Conservation (phyloP, 495 filamentous ascomycete genomes). For the Thermochaetoides thermophila region DNA sequence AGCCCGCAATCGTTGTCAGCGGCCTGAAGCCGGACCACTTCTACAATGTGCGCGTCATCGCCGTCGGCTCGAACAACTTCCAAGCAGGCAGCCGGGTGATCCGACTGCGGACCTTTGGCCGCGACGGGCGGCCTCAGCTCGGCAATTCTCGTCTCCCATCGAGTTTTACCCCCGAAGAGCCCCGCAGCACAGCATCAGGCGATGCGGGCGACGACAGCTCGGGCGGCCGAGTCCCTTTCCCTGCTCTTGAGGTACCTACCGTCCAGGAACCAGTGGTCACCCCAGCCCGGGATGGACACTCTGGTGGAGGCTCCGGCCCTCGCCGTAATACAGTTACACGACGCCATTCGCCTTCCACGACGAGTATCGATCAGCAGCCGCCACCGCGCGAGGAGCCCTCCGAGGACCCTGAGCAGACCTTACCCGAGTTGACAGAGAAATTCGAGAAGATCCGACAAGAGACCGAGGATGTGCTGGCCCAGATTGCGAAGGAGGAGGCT, state of each 20-base stretch:
- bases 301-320: conserved; percentile 35
- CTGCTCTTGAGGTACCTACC: conserved; percentile 40
- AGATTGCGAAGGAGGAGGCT: conserved; percentile 47
- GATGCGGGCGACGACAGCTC: conserved; percentile 26
- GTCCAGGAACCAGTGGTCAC: conserved; percentile 34
- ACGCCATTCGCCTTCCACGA: conserved; percentile 59
- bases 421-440: conserved; percentile 48
- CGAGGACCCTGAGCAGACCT: conserved; percentile 27
- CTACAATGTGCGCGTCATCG: conserved; percentile 84
- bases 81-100: conserved; percentile 77
- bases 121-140: conserved; percentile 40
- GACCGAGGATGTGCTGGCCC: conserved; percentile 40
- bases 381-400: conserved; percentile 24
- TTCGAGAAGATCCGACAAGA: conserved; percentile 60
- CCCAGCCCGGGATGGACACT: conserved; percentile 48
- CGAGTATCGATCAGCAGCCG: conserved; percentile 39
- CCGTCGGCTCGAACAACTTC: conserved; percentile 77
- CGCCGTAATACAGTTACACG: conserved; percentile 56
- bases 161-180: conserved; percentile 36
- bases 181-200: conserved; percentile 23
- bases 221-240: conserved; percentile 23
- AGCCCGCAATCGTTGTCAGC: conserved; percentile 79
- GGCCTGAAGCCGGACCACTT: conserved; percentile 73
- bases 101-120: conserved; percentile 52
- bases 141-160: conserved; percentile 37